Evolutionary conservation across 345 rosid genomes (phyloP).

Genomic region (Euphorbia peplus): DNA sequence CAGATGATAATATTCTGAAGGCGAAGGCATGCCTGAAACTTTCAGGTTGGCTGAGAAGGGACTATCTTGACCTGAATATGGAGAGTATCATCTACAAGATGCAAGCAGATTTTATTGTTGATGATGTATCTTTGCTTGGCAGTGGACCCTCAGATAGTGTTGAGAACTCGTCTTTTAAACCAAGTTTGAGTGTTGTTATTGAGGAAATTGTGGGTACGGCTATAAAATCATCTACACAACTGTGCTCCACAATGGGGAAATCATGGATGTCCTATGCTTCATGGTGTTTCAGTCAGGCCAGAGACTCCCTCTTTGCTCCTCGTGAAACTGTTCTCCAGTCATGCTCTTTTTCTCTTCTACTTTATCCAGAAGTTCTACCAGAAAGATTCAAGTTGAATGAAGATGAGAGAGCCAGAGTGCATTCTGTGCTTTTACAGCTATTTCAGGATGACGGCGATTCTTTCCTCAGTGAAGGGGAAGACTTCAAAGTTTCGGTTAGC

Average conservation of each 20-base stretch:
- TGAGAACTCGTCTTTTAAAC: conserved; percentile 34
- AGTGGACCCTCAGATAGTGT: conserved; percentile 21
- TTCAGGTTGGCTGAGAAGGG: conserved; percentile 65
- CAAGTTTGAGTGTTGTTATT: conserved; percentile 32
- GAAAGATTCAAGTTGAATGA: conserved; percentile 65
- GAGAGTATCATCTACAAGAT: conserved; percentile 51
- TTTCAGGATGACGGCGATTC: conserved; percentile 33
- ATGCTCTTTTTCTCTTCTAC: conserved; percentile 55
- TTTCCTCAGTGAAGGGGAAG: conserved; percentile 31
- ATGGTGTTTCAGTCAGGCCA: conserved; percentile 87
- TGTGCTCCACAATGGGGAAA: conserved; percentile 83
- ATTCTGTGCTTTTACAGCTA: conserved; percentile 40
- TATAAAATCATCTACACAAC: conserved; percentile 73
- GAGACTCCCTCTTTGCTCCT: conserved; percentile 39
- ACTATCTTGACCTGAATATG: conserved; percentile 42
- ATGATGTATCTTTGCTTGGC: conserved; percentile 31
- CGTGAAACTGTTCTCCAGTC: conserved; percentile 40
- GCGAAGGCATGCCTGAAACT: conserved; percentile 91
- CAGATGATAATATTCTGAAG: conserved; percentile 55
- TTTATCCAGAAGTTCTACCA: conserved; percentile 55
- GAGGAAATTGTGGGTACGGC: conserved; percentile 76
- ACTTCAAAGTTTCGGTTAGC: conserved; percentile 24
- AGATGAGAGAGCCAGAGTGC: conserved; percentile 56
- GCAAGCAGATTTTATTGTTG: conserved; percentile 43
- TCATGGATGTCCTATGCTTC: conserved; percentile 91